These are phyloP conservation scores for Hemisphaericaspora subhashii DNA, from an alignment of 1,139 yeast species.

Conservation along the genomic window DNA sequence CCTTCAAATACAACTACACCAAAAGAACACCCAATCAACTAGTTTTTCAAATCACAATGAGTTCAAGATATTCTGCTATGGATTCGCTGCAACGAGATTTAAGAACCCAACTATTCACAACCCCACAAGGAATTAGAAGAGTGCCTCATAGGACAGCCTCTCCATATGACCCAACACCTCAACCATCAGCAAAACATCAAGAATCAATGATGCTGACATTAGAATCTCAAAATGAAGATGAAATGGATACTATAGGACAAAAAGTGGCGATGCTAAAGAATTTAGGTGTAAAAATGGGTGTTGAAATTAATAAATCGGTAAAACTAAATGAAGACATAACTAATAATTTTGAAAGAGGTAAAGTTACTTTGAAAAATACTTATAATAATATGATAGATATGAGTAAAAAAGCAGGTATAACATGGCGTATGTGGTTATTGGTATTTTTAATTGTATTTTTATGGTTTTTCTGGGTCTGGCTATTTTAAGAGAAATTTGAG, in stretches of 20 bases:
- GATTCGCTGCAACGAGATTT: constrained; percentile 48
- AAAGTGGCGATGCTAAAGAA: constrained; percentile 72
- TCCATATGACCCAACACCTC: constrained; percentile 51
- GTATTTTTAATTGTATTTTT: constrained; percentile 63
- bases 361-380: constrained; percentile 58
- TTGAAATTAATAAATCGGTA: constrained; percentile 76
- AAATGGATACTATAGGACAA: constrained; percentile 65
- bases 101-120: constrained; percentile 46
- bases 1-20: too few relatives aligned
- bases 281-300: constrained; percentile 75
- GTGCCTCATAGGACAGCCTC: constrained; percentile 41
- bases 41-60: too few relatives aligned
- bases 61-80: constrained; percentile 35
- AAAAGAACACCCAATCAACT: too few relatives aligned
- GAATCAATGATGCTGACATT: constrained; percentile 65
- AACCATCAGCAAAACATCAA: constrained; percentile 42
- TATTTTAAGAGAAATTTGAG: constrained; percentile 29
- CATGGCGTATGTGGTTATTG: constrained; percentile 75
- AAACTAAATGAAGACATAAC: constrained; percentile 59
- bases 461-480: constrained; percentile 85
- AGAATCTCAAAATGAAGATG: constrained; percentile 84
- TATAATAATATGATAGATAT: constrained; percentile 73
- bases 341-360: constrained; percentile 43
- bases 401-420: constrained; percentile 81
- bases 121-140: constrained; percentile 25